Conservation (phyloP, 192 early-diverging fungal species). For the Phycomyces blakesleeanus region DNA sequence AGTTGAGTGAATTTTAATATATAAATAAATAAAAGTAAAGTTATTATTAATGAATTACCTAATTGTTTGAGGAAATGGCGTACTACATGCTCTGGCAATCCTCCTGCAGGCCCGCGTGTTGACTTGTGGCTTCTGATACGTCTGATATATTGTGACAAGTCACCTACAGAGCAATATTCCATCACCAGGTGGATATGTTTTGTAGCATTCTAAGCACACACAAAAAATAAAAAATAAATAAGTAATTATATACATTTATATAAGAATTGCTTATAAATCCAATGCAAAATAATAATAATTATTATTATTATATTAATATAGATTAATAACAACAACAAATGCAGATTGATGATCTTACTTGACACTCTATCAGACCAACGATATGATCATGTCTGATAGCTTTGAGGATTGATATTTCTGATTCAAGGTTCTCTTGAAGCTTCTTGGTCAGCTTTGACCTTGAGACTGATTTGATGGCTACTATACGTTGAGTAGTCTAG, state of each 20-base stretch:
- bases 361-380: constrained; percentile 84
- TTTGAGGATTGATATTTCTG: constrained; percentile 92
- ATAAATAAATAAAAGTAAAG: too few species aligned
- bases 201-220: constrained; percentile 71
- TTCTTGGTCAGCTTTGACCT: constrained; percentile 87
- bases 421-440: constrained; percentile 90
- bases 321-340: too few species aligned
- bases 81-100: constrained; percentile 75
- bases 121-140: constrained; percentile 47
- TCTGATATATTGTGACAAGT: constrained; percentile 88
- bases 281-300: too few species aligned
- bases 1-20: too few species aligned
- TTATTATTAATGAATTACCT: constrained; percentile 44
- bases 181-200: constrained; percentile 94
- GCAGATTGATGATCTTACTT: too few species aligned
- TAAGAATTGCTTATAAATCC: too few species aligned
- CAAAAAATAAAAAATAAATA: too few species aligned
- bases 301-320: too few species aligned
- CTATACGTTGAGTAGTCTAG: constrained; percentile 29
- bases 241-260: too few species aligned
- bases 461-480: constrained; percentile 91
- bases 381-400: constrained; percentile 81
- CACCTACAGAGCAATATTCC: constrained; percentile 97
- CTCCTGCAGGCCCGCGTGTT: constrained; percentile 61
- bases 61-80: constrained; percentile 85